phyloP scores from a whole-genome alignment of 2,329 filamentous ascomycete species.

The Monosporascus sp. region DNA sequence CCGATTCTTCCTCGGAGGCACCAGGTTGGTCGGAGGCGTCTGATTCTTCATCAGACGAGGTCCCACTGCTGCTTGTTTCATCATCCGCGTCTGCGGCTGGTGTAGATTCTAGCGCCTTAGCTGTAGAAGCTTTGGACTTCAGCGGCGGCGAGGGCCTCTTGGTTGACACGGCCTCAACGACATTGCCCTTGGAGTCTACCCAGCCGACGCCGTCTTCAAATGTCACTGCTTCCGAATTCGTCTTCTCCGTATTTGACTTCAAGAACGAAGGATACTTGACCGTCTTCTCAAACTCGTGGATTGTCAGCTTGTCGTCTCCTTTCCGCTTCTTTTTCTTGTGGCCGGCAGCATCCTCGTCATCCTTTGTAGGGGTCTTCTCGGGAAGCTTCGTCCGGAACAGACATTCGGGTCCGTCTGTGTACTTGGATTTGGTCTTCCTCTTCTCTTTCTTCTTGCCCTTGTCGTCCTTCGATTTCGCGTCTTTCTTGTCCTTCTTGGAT shows the following conservation, averaged over 20 bases:
- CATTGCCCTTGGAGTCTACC: conserved; percentile 71
- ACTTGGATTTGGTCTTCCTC: conserved; percentile 64
- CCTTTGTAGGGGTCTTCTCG: conserved; percentile 38
- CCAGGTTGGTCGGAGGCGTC: conserved; percentile 25
- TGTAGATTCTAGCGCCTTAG: conserved; percentile 11
- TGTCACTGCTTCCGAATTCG: conserved; percentile 43
- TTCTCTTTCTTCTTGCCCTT: conserved; percentile 48
- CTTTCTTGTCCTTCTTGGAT: conserved; percentile 32
- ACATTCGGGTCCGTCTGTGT: conserved; percentile 74
- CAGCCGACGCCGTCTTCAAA: conserved; percentile 85
- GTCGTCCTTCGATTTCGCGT: conserved; percentile 36
- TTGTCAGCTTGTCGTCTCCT: conserved; percentile 53
- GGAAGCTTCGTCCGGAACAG: conserved; percentile 77
- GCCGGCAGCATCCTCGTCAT: conserved; percentile 31
- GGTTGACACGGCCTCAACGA: conserved; percentile 58
- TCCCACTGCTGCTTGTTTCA: conserved; percentile 34
- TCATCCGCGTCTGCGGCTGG: conserved; percentile 19
- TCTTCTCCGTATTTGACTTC: conserved; percentile 46
- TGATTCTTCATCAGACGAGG: conserved; percentile 26
- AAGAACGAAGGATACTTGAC: conserved; percentile 79
- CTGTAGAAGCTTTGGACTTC: conserved; percentile 14
- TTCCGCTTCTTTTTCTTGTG: conserved; percentile 56
- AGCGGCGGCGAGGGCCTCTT: conserved; percentile 26
- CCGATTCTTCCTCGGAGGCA: conserved; percentile 16
- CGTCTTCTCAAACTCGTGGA: conserved; percentile 88